Evolutionary conservation across 1,284 basidiomycete species (phyloP).

Genomic region (Ganoderma multipileum): DNA sequence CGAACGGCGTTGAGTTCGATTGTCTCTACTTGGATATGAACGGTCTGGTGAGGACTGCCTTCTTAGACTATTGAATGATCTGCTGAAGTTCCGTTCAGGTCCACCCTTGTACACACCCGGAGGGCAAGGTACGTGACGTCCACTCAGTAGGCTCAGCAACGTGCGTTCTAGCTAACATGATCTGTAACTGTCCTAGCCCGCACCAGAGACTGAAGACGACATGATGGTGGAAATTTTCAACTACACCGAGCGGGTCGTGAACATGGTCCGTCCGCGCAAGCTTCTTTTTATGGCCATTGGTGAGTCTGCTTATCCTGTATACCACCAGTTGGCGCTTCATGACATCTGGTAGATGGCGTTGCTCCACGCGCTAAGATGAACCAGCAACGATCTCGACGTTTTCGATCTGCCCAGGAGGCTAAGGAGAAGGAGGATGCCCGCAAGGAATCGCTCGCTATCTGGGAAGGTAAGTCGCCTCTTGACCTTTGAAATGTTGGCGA

Average conservation of each 20-base stretch:
- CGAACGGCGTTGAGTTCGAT: conserved; percentile 97
- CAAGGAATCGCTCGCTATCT: conserved; percentile 82
- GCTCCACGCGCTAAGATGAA: conserved; percentile 99
- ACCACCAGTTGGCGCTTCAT: not conserved
- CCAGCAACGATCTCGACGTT: conserved; percentile 95
- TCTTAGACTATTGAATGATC: no score
- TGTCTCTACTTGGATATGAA: conserved; percentile 97
- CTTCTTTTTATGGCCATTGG: conserved; percentile 99
- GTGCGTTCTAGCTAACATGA: not conserved
- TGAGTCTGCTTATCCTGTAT: conserved; percentile 42
- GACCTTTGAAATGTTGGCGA: not conserved
- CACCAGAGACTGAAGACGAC: conserved; percentile 97
- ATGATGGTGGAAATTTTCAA: conserved; percentile 99
- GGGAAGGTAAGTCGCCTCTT: conserved; percentile 68
- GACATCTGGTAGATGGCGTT: conserved; percentile 78
- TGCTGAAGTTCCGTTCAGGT: conserved; percentile 59
- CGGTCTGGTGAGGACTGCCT: conserved; percentile 66
- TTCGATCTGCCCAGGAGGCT: conserved; percentile 94
- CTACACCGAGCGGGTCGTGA: conserved; percentile 97
- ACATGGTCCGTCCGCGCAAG: conserved; percentile 95
- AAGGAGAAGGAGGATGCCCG: conserved; percentile 91
- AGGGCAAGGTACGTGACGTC: conserved; percentile 78
- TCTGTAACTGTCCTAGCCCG: conserved; percentile 57
- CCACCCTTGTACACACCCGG: conserved; percentile 98
- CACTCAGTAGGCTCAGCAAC: not conserved